These are phyloP conservation scores for Colletotrichum liriopes DNA, from an alignment of 2,329 filamentous ascomycete species.

Conservation along the genomic window DNA sequence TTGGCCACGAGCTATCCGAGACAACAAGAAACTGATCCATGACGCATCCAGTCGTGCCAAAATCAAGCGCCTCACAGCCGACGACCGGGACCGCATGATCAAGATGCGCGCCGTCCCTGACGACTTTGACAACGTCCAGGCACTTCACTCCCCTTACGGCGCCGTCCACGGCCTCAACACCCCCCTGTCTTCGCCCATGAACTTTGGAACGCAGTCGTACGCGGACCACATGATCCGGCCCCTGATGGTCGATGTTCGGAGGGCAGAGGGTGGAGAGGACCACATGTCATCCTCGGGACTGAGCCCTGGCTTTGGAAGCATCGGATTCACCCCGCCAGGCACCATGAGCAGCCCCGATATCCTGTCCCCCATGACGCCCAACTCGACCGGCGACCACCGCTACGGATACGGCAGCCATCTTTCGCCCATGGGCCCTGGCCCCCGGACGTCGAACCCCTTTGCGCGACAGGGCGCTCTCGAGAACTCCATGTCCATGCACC, in stretches of 20 bases:
- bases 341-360: constrained; percentile 68
- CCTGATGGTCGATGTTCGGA: constrained; percentile 78
- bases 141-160: constrained; percentile 77
- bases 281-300: constrained; percentile 78
- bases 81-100: constrained; percentile 80
- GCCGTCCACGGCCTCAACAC: constrained; percentile 69
- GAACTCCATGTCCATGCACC: constrained; percentile 57
- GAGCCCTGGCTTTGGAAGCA: constrained; percentile 77
- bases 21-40: constrained; percentile 41
- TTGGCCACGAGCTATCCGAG: constrained; percentile 12
- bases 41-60: constrained; percentile 72
- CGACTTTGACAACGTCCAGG: constrained; percentile 80
- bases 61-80: constrained; percentile 79
- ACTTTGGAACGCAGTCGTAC: constrained; percentile 66
- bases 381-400: constrained; percentile 58
- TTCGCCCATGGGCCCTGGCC: constrained; percentile 63
- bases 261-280: constrained; percentile 71
- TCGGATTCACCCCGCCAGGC: constrained; percentile 73
- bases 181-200: constrained; percentile 64
- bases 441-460: constrained; percentile 68
- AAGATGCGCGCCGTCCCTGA: constrained; percentile 81
- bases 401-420: constrained; percentile 68
- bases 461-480: constrained; percentile 65
- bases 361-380: constrained; percentile 69
- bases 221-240: constrained; percentile 76